These are phyloP conservation scores for Naganishia sp. DNA, from an alignment of 1,284 basidiomycete genomes.

Conservation along the genomic window DNA sequence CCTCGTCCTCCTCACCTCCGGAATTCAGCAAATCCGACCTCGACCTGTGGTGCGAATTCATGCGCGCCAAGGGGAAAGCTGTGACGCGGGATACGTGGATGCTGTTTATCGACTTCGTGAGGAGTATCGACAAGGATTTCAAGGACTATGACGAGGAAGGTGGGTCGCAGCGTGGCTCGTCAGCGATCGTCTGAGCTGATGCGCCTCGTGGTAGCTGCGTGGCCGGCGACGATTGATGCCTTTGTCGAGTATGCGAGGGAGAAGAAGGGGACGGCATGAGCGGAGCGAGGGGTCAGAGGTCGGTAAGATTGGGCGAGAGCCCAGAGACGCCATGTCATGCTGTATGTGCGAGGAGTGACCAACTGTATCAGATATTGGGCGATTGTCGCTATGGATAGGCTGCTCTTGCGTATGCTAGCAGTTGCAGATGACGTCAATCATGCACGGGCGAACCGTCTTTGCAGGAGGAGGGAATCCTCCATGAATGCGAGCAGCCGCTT, in stretches of 20 bases:
- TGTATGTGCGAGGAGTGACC: too few species aligned
- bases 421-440: too few species aligned
- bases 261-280: conserved; percentile 26
- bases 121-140: conserved; percentile 77
- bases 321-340: too few species aligned
- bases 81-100: conserved; percentile 94
- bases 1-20: conserved; percentile 46
- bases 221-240: conserved; percentile 55
- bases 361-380: too few species aligned
- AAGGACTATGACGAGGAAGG: conserved; percentile 82
- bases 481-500: too few species aligned
- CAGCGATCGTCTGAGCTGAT: background rate
- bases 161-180: conserved; percentile 48
- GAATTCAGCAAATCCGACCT: conserved; percentile 71
- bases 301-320: too few species aligned
- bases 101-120: conserved; percentile 68
- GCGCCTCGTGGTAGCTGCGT: conserved; percentile 42
- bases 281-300: background rate
- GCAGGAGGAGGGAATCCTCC: too few species aligned
- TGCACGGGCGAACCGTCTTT: too few species aligned
- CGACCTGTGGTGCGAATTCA: conserved; percentile 81
- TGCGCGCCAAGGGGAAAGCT: conserved; percentile 70
- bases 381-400: too few species aligned
- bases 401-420: too few species aligned
- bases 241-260: conserved; percentile 51